These are phyloP conservation scores for Suhomyces xylopsoci DNA, from an alignment of 805 yeast species.

Conservation along the genomic window DNA sequence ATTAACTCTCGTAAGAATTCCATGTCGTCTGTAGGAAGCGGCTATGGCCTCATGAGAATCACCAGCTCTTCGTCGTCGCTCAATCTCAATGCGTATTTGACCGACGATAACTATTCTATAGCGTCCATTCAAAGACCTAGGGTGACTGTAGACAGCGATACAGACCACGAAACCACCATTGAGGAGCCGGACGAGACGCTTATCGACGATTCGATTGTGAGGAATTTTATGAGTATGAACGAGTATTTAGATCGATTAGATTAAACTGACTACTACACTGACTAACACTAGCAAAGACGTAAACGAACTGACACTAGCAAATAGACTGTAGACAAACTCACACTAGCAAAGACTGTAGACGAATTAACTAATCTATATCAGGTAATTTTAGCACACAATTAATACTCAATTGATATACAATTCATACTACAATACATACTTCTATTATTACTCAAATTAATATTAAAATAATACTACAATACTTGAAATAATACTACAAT, in stretches of 20 bases:
- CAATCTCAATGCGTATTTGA: constrained; percentile 41
- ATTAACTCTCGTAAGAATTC: constrained; percentile 27
- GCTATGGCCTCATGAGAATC: constrained; percentile 27
- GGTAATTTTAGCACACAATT: too few species aligned
- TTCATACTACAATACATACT: too few species aligned
- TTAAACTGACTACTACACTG: neutral
- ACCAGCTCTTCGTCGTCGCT: constrained; percentile 40
- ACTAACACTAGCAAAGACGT: too few species aligned
- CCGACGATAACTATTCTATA: constrained; percentile 24
- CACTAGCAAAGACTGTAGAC: too few species aligned
- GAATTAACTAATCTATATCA: too few species aligned
- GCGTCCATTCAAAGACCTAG: neutral
- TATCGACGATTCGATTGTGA: neutral
- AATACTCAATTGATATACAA: too few species aligned
- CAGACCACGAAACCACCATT: neutral
- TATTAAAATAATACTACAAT: too few species aligned
- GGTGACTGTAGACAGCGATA: neutral
- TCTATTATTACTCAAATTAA: too few species aligned
- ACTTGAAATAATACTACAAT: too few species aligned
- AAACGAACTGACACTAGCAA: too few species aligned
- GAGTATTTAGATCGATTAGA: constrained; percentile 4
- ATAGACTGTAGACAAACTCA: too few species aligned
- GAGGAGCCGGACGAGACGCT: constrained; percentile 4
- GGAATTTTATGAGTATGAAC: constrained; percentile 4
- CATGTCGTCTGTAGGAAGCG: constrained; percentile 16